Evolutionary conservation across 2,329 filamentous ascomycete genomes (phyloP).

Genomic region (Stachybotrys chartarum): DNA sequence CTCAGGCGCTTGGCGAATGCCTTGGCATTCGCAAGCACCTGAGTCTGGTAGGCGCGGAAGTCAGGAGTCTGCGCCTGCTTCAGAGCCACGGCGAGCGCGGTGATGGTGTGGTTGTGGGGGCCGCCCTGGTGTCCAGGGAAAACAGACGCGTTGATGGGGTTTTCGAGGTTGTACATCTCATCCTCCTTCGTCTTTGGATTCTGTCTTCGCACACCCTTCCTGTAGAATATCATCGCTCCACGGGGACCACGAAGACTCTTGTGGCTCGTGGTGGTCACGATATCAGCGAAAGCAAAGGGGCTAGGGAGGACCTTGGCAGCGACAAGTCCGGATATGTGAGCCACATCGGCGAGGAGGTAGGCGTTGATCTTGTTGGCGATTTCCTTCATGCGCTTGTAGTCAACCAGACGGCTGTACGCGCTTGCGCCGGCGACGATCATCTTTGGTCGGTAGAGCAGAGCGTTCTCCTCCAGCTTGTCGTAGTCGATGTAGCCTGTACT

Average conservation of each 20-base stretch:
- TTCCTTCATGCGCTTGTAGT: slow-evolving; percentile 86
- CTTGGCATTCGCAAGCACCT: slow-evolving; percentile 86
- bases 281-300: slow-evolving; percentile 83
- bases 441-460: slow-evolving; percentile 87
- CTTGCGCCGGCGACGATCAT: slow-evolving; percentile 91
- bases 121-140: slow-evolving; percentile 98
- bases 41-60: slow-evolving; percentile 87
- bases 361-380: slow-evolving; percentile 87
- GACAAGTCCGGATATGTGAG: slow-evolving; percentile 91
- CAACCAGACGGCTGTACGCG: slow-evolving; percentile 91
- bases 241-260: slow-evolving; percentile 93
- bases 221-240: slow-evolving; percentile 97
- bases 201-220: slow-evolving; percentile 77
- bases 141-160: slow-evolving; percentile 89
- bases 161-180: slow-evolving; percentile 82
- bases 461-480: slow-evolving; percentile 79
- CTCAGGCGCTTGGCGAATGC: slow-evolving; percentile 67
- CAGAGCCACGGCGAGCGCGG: slow-evolving; percentile 85
- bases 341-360: slow-evolving; percentile 94
- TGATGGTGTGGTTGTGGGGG: slow-evolving; percentile 98
- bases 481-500: slow-evolving; percentile 94
- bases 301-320: slow-evolving; percentile 86
- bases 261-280: slow-evolving; percentile 97
- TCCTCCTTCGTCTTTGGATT: slow-evolving; percentile 83
- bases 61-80: slow-evolving; percentile 87